Conservation (phyloP, 371 early-diverging fungal genomes). For the Mucor racemosus region DNA sequence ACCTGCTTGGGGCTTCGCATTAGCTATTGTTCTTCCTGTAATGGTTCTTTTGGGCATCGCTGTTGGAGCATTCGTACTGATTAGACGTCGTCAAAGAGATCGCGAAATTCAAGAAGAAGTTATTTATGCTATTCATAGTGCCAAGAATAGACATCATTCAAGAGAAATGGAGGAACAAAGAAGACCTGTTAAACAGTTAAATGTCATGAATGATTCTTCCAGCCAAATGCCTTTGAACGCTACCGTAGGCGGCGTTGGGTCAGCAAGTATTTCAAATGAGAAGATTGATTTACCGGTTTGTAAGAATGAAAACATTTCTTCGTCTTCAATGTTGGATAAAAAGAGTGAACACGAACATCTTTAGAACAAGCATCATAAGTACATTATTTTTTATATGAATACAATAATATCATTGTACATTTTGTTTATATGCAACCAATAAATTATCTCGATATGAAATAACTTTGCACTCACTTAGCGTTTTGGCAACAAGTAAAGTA, state of each 20-base stretch:
- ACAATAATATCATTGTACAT: too few relatives aligned
- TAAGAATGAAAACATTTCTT: neutral
- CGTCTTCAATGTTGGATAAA: neutral
- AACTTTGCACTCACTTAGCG: too few relatives aligned
- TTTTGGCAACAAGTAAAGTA: too few relatives aligned
- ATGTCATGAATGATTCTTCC: neutral
- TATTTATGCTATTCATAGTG: neutral
- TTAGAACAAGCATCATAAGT: too few relatives aligned
- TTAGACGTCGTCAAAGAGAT: neutral
- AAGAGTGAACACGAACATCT: neutral
- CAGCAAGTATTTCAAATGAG: neutral
- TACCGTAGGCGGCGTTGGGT: neutral
- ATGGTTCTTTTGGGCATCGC: neutral
- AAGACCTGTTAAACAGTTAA: neutral
- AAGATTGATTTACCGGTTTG: neutral
- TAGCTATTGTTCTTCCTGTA: constrained; percentile 2
- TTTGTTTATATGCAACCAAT: too few relatives aligned
- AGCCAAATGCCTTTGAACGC: neutral
- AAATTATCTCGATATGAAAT: too few relatives aligned
- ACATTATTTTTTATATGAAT: too few relatives aligned
- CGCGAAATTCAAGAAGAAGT: neutral
- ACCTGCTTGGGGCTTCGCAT: constrained; percentile 4
- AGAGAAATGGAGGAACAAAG: neutral
- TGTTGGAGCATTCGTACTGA: neutral
- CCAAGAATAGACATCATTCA: neutral